These are phyloP conservation scores for Xylariaceae sp. DNA, from an alignment of 2,329 filamentous ascomycete species.

Conservation along the genomic window DNA sequence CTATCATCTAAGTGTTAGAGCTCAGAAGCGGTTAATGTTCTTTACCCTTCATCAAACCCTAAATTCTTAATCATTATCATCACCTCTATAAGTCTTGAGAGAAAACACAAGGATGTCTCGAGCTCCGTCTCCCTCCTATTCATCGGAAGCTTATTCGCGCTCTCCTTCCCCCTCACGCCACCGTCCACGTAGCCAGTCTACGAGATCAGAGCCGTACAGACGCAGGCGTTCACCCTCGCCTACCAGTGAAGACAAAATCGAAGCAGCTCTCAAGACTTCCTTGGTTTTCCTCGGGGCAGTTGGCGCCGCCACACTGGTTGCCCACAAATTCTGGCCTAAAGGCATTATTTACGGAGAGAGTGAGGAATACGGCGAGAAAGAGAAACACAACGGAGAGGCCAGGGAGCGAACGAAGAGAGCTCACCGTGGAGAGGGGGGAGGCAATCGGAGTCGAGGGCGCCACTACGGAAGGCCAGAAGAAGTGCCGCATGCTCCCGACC, in stretches of 20 bases:
- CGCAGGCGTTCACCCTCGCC: conserved; percentile 8
- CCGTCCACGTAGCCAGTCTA: too few relatives aligned
- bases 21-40: too few relatives aligned
- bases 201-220: conserved; percentile 11
- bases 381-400: conserved; percentile 31
- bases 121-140: background rate
- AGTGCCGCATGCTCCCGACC: background rate
- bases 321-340: conserved; percentile 48
- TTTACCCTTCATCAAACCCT: too few relatives aligned
- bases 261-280: conserved; percentile 42
- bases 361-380: conserved; percentile 41
- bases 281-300: conserved; percentile 47
- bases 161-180: conserved; percentile 1
- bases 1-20: too few relatives aligned
- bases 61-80: too few relatives aligned
- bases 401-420: background rate
- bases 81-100: too few relatives aligned
- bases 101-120: background rate
- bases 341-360: conserved; percentile 46
- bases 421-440: background rate
- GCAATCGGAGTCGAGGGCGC: background rate
- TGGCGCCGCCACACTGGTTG: conserved; percentile 44
- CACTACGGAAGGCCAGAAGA: background rate
- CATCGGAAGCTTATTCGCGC: background rate
- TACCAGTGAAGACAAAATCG: conserved; percentile 24